phyloP scores from a whole-genome alignment of 371 early-diverging fungal genomes.

The Mortierella sp. region DNA sequence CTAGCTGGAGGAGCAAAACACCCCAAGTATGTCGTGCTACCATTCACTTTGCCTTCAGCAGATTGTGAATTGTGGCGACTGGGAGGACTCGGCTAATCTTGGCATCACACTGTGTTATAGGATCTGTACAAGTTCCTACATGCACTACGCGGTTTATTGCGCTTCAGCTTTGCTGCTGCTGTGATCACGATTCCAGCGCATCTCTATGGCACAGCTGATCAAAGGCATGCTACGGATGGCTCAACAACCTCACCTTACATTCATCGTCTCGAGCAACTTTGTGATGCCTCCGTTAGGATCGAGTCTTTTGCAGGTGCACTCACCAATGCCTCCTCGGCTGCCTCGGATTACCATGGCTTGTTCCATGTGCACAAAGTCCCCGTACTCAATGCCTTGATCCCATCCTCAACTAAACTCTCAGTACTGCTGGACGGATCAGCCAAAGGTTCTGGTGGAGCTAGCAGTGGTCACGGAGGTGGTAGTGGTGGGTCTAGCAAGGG shows the following conservation, averaged over 20 bases:
- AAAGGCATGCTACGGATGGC: slow-evolving; percentile 42
- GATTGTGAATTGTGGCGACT: no score
- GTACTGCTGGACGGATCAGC: slow-evolving; percentile 65
- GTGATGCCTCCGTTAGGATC: slow-evolving; percentile 88
- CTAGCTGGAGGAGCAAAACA: slow-evolving; percentile 74
- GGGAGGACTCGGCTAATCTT: no score
- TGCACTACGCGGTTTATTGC: slow-evolving; percentile 78
- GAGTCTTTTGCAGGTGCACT: slow-evolving; percentile 90
- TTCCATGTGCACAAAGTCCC: slow-evolving; percentile 88
- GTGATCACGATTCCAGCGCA: slow-evolving; percentile 87
- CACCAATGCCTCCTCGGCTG: slow-evolving; percentile 57
- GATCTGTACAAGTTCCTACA: slow-evolving; percentile 79
- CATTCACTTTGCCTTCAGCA: no score
- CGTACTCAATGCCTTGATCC: slow-evolving; percentile 79
- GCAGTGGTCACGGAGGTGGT: slow-evolving; percentile 10
- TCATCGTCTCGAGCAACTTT: slow-evolving; percentile 81
- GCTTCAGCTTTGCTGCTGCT: slow-evolving; percentile 80
- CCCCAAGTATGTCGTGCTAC: slow-evolving; percentile 63
- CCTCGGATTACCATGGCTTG: slow-evolving; percentile 88
- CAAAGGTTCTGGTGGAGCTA: slow-evolving; percentile 43
- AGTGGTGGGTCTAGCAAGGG: slow-evolving; percentile 50
- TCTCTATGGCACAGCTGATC: slow-evolving; percentile 65
- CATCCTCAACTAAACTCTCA: slow-evolving; percentile 77
- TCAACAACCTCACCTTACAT: slow-evolving; percentile 63
- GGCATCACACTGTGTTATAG: slow-evolving; percentile 50